Percentiles rank a stretch among this genome's conserved stretches.
phyloP scores from a whole-genome alignment of 805 yeast genomes.

The Candida qinlingensis region DNA sequence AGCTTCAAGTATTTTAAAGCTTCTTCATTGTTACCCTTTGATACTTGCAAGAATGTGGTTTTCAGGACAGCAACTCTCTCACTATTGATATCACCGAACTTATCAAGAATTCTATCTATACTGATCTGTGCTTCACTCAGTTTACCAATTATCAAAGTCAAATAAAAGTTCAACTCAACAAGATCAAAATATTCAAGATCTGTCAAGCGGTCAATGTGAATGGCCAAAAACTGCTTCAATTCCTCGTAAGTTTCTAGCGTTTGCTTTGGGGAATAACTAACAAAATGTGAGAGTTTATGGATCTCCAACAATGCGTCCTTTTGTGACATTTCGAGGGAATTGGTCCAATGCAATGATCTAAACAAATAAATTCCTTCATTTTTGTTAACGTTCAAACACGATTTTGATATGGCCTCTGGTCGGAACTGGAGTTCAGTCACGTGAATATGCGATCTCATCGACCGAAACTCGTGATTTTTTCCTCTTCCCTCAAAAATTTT shows the following conservation, averaged over 20 bases:
- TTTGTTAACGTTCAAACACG: too few species aligned
- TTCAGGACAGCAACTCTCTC: conserved; percentile 53
- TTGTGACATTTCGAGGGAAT: conserved; percentile 8
- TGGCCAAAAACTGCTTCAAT: conserved; percentile 26
- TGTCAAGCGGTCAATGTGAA: conserved; percentile 21
- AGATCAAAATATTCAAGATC: conserved; percentile 46
- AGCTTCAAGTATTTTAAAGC: conserved; percentile 33
- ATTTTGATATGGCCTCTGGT: background rate
- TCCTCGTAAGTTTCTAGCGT: conserved; percentile 31
- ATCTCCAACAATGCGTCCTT: conserved; percentile 47
- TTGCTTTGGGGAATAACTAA: conserved; percentile 42
- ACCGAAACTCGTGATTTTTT: background rate
- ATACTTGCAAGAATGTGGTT: conserved; percentile 53
- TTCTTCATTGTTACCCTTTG: conserved; percentile 31
- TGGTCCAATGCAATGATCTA: background rate
- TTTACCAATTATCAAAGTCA: conserved; percentile 53
- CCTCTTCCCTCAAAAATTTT: background rate
- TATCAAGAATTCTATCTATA: conserved; percentile 62
- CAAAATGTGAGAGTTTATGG: conserved; percentile 46
- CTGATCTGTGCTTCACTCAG: conserved; percentile 68
- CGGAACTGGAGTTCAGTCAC: background rate
- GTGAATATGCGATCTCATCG: background rate
- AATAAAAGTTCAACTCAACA: conserved; percentile 66
- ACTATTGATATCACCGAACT: conserved; percentile 51
- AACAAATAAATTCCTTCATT: background rate